These are phyloP conservation scores for Backusella tarrabulga DNA, from an alignment of 192 early-diverging fungal genomes.

Conservation along the genomic window DNA sequence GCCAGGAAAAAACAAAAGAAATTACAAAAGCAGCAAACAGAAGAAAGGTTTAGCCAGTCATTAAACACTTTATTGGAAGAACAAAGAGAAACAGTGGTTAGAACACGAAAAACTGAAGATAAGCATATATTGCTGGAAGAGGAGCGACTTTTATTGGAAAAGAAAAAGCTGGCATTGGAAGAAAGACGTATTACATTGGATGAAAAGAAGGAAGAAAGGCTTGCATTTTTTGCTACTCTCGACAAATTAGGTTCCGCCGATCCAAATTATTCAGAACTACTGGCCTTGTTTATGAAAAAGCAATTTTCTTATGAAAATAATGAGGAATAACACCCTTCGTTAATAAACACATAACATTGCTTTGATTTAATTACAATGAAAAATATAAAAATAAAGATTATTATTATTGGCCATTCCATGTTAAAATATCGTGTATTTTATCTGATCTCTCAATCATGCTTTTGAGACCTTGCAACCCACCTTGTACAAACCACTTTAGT, in stretches of 20 bases:
- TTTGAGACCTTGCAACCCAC: too few relatives aligned
- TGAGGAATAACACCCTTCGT: background rate
- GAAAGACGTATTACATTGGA: background rate
- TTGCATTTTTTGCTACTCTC: background rate
- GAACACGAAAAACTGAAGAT: background rate
- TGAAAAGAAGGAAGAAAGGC: background rate
- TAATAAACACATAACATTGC: too few relatives aligned
- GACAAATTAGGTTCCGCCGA: background rate
- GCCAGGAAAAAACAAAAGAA: background rate
- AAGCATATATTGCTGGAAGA: background rate
- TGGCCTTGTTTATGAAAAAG: background rate
- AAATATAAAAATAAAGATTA: too few relatives aligned
- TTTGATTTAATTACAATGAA: background rate
- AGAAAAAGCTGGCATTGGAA: background rate
- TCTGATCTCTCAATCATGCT: too few relatives aligned
- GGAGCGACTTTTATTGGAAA: background rate
- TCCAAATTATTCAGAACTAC: background rate
- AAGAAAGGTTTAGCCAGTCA: background rate
- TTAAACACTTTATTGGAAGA: background rate
- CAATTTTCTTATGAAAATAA: background rate
- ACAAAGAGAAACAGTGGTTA: background rate
- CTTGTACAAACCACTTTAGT: too few relatives aligned
- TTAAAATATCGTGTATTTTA: too few relatives aligned
- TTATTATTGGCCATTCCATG: too few relatives aligned
- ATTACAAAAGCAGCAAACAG: background rate